Base-by-base conservation (phyloP, 257 asterid species). In the Solanum paucissectum region DNA sequence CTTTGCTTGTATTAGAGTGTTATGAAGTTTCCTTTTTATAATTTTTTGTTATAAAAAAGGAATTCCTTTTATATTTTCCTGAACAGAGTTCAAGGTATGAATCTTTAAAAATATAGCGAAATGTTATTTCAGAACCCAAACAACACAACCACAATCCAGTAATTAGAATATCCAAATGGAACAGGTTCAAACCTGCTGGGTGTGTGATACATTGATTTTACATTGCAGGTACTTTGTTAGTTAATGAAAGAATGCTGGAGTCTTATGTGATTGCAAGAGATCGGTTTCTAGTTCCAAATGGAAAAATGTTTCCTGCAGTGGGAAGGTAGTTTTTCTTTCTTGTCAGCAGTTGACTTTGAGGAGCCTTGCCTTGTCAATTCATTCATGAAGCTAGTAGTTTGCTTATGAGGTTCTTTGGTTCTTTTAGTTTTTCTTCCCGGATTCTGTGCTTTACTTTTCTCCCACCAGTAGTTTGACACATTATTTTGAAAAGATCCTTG, bases 181-280 rank as follows among this genome's bases (percentile, higher is more conserved):
- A 44, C 85, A 79, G 38, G 40, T 9, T 79, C 12, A 16, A 79
- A 44, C 66, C 64, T 44, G 85, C 25, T 79, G 85, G 64, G 16
- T 44, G 40, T 40, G 13, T 81, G 85, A 81, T 46, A 46, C 29
- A 5, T 81, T 81, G 85, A 46, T 27, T 46, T 46, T 81, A 46
- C 20, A 66, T 73, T 92, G 92, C 95, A 96, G 99, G 99, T 85
- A 97, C 99, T 87, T 92, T 97, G 92, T 95, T 97, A 73, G 93
- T 97, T 84, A 97, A 97, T 88, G 99, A 97, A 92, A 95, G 99
- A 92, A 97, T 97, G 99, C 93, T 97, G 42, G 99, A 97, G 92
- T 92, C 99, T 34, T 97, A 96, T 90, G 94, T 97, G 88, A 97
- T 97, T 88, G 99, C 99, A 55, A 96, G 99, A 94, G 99, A 97